Conservation (phyloP, 2,329 filamentous ascomycete genomes). For the Fusarium coffeatum region DNA sequence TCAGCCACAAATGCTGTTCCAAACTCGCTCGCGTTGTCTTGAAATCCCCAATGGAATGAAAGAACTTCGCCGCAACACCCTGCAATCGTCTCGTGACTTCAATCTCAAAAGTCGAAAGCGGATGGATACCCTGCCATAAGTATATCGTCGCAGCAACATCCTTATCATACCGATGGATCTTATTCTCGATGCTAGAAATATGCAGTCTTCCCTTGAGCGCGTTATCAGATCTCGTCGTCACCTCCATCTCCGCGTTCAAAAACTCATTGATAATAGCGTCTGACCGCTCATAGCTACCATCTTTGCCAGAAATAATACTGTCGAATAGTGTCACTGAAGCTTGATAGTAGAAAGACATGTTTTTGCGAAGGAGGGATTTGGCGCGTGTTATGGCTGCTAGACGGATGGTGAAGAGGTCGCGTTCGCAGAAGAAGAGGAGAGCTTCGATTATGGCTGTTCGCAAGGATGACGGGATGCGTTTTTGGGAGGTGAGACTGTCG, state of each 20-base stretch:
- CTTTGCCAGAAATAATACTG: constrained; percentile 48
- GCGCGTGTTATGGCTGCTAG: constrained; percentile 43
- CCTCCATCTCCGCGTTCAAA: constrained; percentile 21
- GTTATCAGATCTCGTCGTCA: constrained; percentile 44
- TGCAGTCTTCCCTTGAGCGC: constrained; percentile 49
- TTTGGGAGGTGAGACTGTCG: constrained; percentile 25
- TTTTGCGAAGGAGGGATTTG: constrained; percentile 39
- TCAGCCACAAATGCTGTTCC: constrained; percentile 48
- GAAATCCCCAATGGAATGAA: constrained; percentile 51
- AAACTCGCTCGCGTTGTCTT: constrained; percentile 45
- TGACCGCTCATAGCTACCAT: constrained; percentile 44
- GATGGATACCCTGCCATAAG: constrained; percentile 46
- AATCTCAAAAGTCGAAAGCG: constrained; percentile 48
- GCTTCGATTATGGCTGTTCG: constrained; percentile 44
- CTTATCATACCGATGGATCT: constrained; percentile 49
- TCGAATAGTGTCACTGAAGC: constrained; percentile 49
- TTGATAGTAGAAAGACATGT: constrained; percentile 50
- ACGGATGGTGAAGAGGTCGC: constrained; percentile 46
- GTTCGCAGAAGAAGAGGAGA: constrained; percentile 49
- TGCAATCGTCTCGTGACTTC: constrained; percentile 51
- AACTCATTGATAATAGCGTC: constrained; percentile 46
- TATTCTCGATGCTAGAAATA: constrained; percentile 52
- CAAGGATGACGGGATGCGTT: constrained; percentile 27
- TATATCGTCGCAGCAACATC: constrained; percentile 49
- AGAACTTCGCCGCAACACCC: constrained; percentile 49